Evolutionary conservation across 805 yeast species (phyloP).

Genomic region (Metschnikowia baotianmanensis): DNA sequence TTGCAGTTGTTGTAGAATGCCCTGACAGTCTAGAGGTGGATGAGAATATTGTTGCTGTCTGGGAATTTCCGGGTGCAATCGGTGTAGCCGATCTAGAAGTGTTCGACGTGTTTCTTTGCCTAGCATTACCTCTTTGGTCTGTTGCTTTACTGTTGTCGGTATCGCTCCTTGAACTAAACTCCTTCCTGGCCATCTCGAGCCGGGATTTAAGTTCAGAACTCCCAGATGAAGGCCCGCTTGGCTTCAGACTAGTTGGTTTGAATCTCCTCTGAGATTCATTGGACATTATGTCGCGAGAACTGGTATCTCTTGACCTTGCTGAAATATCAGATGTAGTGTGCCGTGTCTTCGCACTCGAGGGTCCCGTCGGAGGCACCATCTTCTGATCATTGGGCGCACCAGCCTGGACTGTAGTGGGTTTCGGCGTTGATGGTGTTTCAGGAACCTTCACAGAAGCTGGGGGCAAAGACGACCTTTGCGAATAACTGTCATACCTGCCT

Average conservation of each 20-base stretch:
- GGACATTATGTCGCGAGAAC: conserved; percentile 2
- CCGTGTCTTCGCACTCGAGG: neutral
- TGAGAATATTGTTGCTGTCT: no score
- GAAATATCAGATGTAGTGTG: conserved; percentile 1
- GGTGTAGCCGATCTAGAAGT: no score
- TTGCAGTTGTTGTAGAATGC: no score
- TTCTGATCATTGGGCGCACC: neutral
- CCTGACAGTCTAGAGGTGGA: no score
- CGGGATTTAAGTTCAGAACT: conserved; percentile 21
- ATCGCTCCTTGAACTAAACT: conserved; percentile 14
- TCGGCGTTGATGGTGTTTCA: conserved; percentile 13
- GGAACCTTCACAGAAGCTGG: neutral
- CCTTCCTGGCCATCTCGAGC: conserved; percentile 25
- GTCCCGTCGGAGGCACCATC: conserved; percentile 2
- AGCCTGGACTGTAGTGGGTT: neutral
- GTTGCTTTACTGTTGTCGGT: neutral
- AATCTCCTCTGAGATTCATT: neutral
- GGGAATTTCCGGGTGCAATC: no score
- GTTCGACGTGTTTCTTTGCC: no score
- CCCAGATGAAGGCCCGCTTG: neutral
- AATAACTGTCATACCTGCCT: conserved; percentile 34
- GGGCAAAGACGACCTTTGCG: conserved; percentile 9
- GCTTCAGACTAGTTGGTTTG: neutral
- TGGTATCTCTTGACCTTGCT: conserved; percentile 1
- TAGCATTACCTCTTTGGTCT: neutral